phyloP scores from a whole-genome alignment of 257 asterid species.

The Primulina eburnea region DNA sequence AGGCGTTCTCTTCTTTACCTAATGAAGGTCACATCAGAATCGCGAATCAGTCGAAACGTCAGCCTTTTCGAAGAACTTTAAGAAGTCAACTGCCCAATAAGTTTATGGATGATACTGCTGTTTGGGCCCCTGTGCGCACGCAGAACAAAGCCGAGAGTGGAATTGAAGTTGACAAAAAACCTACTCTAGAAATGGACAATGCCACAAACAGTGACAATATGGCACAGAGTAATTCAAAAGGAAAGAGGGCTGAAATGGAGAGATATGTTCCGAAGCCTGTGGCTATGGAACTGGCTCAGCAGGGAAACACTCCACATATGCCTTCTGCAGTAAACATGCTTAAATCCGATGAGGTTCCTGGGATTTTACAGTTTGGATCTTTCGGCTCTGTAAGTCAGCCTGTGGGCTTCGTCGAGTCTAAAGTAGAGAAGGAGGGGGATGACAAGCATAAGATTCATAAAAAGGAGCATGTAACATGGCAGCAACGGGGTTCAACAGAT shows the following conservation, averaged over 20 bases:
- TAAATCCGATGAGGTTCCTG: conserved; percentile 37
- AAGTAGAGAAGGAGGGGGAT: conserved; percentile 43
- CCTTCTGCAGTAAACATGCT: conserved; percentile 35
- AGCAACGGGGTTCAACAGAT: conserved; percentile 49
- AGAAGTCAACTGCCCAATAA: conserved; percentile 63
- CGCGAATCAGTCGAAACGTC: conserved; percentile 55
- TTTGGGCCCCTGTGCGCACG: conserved; percentile 91
- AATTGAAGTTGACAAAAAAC: conserved; percentile 44
- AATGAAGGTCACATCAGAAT: conserved; percentile 47
- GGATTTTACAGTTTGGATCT: conserved; percentile 35
- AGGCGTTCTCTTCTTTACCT: conserved; percentile 37
- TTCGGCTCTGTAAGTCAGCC: conserved; percentile 32
- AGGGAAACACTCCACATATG: conserved; percentile 41
- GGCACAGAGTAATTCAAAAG: conserved; percentile 53
- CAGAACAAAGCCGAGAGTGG: conserved; percentile 58
- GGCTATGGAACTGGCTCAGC: conserved; percentile 88
- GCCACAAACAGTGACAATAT: conserved; percentile 39
- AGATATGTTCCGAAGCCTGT: conserved; percentile 92
- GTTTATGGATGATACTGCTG: conserved; percentile 60
- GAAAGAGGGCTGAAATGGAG: conserved; percentile 98
- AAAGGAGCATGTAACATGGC: conserved; percentile 62
- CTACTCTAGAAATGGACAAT: conserved; percentile 35
- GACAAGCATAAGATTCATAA: conserved; percentile 48
- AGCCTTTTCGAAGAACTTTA: conserved; percentile 51
- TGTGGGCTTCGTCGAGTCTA: conserved; percentile 30